Base-by-base conservation (phyloP, 345 rosid genomes). In the Citrus inodora region DNA sequence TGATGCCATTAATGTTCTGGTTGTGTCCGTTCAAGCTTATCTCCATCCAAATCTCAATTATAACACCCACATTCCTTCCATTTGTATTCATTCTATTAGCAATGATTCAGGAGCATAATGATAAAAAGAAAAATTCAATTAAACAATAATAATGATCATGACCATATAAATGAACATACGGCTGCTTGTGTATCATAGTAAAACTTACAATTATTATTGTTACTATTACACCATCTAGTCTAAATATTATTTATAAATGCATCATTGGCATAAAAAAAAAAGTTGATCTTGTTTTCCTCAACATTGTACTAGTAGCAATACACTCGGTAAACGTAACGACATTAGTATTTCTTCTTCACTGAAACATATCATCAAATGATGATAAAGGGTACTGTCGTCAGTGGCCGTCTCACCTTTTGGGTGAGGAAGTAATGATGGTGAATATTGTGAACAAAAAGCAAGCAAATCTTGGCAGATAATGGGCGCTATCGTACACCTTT, bases 1-100 rank as follows among this genome's bases (percentile, higher is more conserved):
- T 51, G 74, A 17, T 19, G 38, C 37, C 24, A 16, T 28, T 51
- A 3, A 11, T 38, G 8, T 35, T 16, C 28, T 42, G 21, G 21
- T 3, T 51, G 5, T 10, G 51, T 42, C 21, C 27, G 53, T 68
- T 42, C n/a, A 22, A 53, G 27, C 55, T 17, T 22, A 9, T 76
- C 55, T 24, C n/a, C 80, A 38, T 68, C 74, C 28, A 76, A 58
- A 56, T 59, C 56, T 68, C 40, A 58, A 68, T 68, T 46, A 77
- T 40, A 58, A 42, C 30, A 5, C 60, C 67, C 75, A 77, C 75
- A 40, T 59, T 59, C 67, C 68, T 59, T 40, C 59, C 13, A 9
- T 58, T 77, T 53, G 13, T 33, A 0, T 33, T 46, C 4, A 4
- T 46, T 46, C 51, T 46, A 10, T 13, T 7, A 21, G 14, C 74